Conservation (phyloP, 805 yeast species). For the Saccharomycopsis sp. region DNA sequence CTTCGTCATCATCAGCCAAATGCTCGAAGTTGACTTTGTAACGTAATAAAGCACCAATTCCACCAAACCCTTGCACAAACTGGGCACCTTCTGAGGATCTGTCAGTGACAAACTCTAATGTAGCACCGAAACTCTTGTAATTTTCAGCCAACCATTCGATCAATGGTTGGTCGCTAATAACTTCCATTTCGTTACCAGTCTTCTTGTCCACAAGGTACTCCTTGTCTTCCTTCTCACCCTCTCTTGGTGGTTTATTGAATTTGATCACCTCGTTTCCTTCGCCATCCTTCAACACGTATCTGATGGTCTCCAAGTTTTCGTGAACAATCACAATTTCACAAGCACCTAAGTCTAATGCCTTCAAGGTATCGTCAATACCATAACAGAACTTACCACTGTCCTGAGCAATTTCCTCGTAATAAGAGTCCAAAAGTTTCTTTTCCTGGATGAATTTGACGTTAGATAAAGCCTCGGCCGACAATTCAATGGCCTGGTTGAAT, state of each 20-base stretch:
- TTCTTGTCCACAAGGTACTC: constrained; percentile 71
- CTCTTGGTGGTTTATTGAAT: constrained; percentile 51
- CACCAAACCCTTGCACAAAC: constrained; percentile 97
- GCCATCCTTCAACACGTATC: constrained; percentile 77
- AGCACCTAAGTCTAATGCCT: constrained; percentile 95
- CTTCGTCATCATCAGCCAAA: constrained; percentile 55
- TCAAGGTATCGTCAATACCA: constrained; percentile 93
- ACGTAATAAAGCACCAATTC: constrained; percentile 93
- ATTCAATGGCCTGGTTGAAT: constrained; percentile 97
- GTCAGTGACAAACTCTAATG: constrained; percentile 93
- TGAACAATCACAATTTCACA: constrained; percentile 88
- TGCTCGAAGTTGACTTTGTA: constrained; percentile 97
- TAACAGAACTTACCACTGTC: constrained; percentile 97
- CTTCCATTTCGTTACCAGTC: constrained; percentile 90
- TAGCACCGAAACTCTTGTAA: constrained; percentile 90
- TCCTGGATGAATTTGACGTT: constrained; percentile 98
- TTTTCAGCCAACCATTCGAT: constrained; percentile 98
- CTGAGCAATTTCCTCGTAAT: constrained; percentile 95
- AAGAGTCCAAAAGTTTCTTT: constrained; percentile 84
- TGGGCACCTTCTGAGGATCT: constrained; percentile 98
- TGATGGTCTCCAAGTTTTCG: constrained; percentile 80
- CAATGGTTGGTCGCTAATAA: constrained; percentile 74
- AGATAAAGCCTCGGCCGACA: constrained; percentile 93
- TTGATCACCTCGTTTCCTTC: constrained; percentile 74
- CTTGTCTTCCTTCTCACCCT: constrained; percentile 55